phyloP scores from a whole-genome alignment of 495 filamentous ascomycete species.

The Neohortaea acidophila region DNA sequence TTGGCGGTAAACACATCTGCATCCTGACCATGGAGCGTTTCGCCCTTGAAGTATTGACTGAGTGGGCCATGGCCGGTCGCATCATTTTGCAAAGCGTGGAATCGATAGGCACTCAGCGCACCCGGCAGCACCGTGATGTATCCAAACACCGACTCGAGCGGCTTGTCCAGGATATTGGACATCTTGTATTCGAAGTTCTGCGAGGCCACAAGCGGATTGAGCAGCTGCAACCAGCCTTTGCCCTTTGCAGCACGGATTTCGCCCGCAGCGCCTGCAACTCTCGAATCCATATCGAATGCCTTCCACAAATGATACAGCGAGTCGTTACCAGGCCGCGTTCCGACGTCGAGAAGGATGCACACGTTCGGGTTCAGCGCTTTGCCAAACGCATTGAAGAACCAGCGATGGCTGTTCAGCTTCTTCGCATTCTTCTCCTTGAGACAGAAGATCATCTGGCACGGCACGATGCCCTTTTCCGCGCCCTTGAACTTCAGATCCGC shows the following conservation, averaged over 20 bases:
- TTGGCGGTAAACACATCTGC: constrained; percentile 98
- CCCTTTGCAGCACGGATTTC: constrained; percentile 76
- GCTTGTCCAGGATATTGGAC: constrained; percentile 98
- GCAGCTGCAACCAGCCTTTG: constrained; percentile 59
- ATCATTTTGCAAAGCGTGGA: constrained; percentile 94
- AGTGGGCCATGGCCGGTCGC: constrained; percentile 86
- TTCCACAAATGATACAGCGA: constrained; percentile 99
- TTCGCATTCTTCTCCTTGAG: constrained; percentile 96
- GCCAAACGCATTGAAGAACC: constrained; percentile 99
- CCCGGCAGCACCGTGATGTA: constrained; percentile 96
- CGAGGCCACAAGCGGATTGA: constrained; percentile 89
- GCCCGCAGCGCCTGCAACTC: constrained; percentile 87
- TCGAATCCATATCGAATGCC: constrained; percentile 93
- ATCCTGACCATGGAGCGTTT: constrained; percentile 89
- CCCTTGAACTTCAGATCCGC: constrained; percentile 95
- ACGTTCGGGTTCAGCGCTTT: constrained; percentile 86
- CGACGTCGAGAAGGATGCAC: constrained; percentile 91
- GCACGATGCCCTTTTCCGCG: constrained; percentile 97
- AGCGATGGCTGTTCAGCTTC: constrained; percentile 96
- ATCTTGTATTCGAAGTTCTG: constrained; percentile 99
- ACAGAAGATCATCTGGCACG: constrained; percentile 97
- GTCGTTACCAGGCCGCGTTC: constrained; percentile 71
- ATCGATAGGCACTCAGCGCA: constrained; percentile 87
- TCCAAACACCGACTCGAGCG: constrained; percentile 89
- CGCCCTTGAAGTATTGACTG: constrained; percentile 98